Evolutionary conservation across 495 filamentous ascomycete genomes (phyloP).

Genomic region (Podospora anserina): DNA sequence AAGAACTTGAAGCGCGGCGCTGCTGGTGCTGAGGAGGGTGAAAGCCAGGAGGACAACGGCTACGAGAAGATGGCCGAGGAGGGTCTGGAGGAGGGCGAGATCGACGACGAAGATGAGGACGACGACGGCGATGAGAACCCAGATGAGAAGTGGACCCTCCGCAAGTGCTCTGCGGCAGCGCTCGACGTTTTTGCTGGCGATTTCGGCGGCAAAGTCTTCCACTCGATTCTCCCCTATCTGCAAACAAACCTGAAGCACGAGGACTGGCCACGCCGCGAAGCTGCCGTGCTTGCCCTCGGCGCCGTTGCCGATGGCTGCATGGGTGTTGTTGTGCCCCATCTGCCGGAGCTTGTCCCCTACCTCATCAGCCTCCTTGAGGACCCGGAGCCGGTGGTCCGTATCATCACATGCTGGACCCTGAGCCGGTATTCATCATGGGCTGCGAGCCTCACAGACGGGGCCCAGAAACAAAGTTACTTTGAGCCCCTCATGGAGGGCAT

Average conservation of each 20-base stretch:
- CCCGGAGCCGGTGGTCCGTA: constrained; percentile 83
- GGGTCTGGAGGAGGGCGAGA: constrained; percentile 84
- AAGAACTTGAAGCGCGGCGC: constrained; percentile 51
- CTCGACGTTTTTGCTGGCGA: constrained; percentile 90
- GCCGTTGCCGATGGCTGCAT: constrained; percentile 96
- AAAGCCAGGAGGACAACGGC: constrained; percentile 46
- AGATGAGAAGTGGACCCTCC: constrained; percentile 91
- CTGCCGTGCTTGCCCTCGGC: constrained; percentile 89
- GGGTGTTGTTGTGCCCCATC: constrained; percentile 80
- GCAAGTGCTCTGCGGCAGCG: constrained; percentile 96
- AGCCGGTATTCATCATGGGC: constrained; percentile 95
- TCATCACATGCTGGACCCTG: constrained; percentile 97
- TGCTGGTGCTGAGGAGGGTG: constrained; percentile 53
- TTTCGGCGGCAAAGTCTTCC: constrained; percentile 84
- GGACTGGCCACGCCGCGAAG: constrained; percentile 92
- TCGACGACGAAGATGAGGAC: constrained; percentile 66
- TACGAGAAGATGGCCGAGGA: constrained; percentile 58
- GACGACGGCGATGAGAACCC: constrained; percentile 72
- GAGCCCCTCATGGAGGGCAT: constrained; percentile 98
- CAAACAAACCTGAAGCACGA: constrained; percentile 82
- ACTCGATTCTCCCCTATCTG: constrained; percentile 85
- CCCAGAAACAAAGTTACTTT: constrained; percentile 72
- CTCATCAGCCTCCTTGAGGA: constrained; percentile 85
- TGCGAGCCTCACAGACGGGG: constrained; percentile 63
- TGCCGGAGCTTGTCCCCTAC: constrained; percentile 87